Evolutionary conservation across 2,329 filamentous ascomycete genomes (phyloP).

Genomic region (Chaetomium strumarium): DNA sequence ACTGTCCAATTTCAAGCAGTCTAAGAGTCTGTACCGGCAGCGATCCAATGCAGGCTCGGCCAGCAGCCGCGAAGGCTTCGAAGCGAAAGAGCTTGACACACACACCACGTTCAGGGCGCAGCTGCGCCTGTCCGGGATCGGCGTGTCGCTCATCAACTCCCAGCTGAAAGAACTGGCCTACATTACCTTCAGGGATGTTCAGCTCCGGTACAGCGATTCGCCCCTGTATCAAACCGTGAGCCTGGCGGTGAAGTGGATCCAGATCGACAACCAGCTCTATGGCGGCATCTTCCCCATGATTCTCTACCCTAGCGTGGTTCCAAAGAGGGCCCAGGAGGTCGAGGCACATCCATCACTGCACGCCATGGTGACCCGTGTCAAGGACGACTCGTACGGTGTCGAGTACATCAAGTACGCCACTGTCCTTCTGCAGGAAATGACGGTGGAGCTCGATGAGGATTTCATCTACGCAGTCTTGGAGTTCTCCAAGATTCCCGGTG

Average conservation of each 20-base stretch:
- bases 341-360: constrained; percentile 94
- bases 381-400: constrained; percentile 97
- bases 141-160: constrained; percentile 87
- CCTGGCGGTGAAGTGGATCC: constrained; percentile 93
- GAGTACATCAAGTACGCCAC: constrained; percentile 98
- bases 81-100: constrained; percentile 87
- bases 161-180: constrained; percentile 91
- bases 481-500: constrained; percentile 87
- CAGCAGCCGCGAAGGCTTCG: constrained; percentile 63
- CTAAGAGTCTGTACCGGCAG: constrained; percentile 79
- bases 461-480: constrained; percentile 96
- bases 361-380: constrained; percentile 84
- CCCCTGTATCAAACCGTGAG: constrained; percentile 86
- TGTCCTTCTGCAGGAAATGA: constrained; percentile 93
- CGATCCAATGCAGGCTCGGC: constrained; percentile 48
- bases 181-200: constrained; percentile 83
- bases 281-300: constrained; percentile 97
- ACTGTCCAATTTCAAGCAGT: constrained; percentile 86
- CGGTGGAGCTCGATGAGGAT: constrained; percentile 92
- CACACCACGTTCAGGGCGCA: constrained; percentile 85
- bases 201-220: constrained; percentile 90
- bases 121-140: constrained; percentile 80
- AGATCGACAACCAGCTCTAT: constrained; percentile 97
- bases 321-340: constrained; percentile 93
- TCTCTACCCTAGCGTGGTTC: constrained; percentile 93